Conservation (phyloP, 1,139 yeast species). For the Protomyces macrosporus region DNA sequence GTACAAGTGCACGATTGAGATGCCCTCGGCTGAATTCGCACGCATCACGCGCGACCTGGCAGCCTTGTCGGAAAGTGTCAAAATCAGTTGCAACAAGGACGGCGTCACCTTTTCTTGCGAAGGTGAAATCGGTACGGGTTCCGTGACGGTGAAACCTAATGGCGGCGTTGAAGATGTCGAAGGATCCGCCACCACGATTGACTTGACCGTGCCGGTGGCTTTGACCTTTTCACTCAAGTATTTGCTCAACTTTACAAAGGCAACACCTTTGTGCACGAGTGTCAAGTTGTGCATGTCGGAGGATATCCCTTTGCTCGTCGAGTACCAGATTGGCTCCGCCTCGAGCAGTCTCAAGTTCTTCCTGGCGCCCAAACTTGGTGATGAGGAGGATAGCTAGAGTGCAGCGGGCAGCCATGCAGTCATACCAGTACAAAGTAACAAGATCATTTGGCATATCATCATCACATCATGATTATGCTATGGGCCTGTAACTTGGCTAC, state of each 20-base stretch:
- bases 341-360: conserved; percentile 84
- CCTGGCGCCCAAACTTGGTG: conserved; percentile 95
- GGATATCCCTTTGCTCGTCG: conserved; percentile 90
- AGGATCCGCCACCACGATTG: conserved; percentile 66
- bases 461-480: neutral
- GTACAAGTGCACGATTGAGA: conserved; percentile 74
- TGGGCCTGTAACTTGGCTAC: neutral
- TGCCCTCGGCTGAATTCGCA: conserved; percentile 86
- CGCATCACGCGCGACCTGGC: conserved; percentile 84
- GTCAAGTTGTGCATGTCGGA: conserved; percentile 84
- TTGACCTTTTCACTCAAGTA: conserved; percentile 89
- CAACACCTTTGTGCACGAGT: conserved; percentile 67
- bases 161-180: conserved; percentile 64
- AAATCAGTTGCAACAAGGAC: conserved; percentile 82
- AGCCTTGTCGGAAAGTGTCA: conserved; percentile 79
- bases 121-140: conserved; percentile 90
- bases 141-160: conserved; percentile 72
- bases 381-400: conserved; percentile 51
- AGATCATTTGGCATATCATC: neutral
- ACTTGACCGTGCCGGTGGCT: conserved; percentile 79
- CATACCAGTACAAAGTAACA: neutral
- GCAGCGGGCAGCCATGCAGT: neutral
- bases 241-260: conserved; percentile 84
- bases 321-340: conserved; percentile 56
- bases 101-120: conserved; percentile 84